phyloP scores from a whole-genome alignment of 257 asterid genomes.

The Salvia miltiorrhiza region DNA sequence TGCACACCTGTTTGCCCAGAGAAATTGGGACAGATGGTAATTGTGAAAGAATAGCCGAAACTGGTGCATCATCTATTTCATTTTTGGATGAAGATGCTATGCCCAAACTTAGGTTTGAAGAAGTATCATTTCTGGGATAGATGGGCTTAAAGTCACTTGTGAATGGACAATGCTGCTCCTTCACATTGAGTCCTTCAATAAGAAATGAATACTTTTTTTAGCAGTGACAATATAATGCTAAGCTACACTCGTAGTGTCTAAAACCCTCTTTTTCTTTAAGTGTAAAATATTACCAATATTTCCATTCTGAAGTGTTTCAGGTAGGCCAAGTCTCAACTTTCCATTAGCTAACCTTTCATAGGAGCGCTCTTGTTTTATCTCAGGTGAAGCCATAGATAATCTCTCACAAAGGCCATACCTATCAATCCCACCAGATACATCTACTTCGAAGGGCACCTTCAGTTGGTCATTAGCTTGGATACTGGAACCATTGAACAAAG shows the following conservation, averaged over 20 bases:
- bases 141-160: slow-evolving; percentile 34
- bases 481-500: slow-evolving; percentile 49
- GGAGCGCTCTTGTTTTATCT: slow-evolving; percentile 44
- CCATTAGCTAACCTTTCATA: slow-evolving; percentile 46
- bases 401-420: slow-evolving; percentile 41
- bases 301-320: slow-evolving; percentile 48
- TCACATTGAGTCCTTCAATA: slow-evolving; percentile 51
- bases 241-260: slow-evolving; percentile 10
- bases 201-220: slow-evolving; percentile 19
- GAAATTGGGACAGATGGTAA: slow-evolving; percentile 27
- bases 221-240: background rate
- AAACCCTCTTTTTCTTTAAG: background rate
- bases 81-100: slow-evolving; percentile 39
- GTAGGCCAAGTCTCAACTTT: slow-evolving; percentile 44
- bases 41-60: slow-evolving; percentile 32
- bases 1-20: slow-evolving; percentile 39
- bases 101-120: slow-evolving; percentile 32
- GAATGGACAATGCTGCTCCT: slow-evolving; percentile 42
- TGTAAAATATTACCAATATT: slow-evolving; percentile 44
- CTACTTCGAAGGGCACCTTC: slow-evolving; percentile 46
- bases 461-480: slow-evolving; percentile 47
- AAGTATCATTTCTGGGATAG: slow-evolving; percentile 37
- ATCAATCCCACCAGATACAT: slow-evolving; percentile 43
- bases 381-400: slow-evolving; percentile 37
- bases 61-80: slow-evolving; percentile 43